phyloP scores from a whole-genome alignment of 2,329 filamentous ascomycete genomes.

The Penicillium expansum region DNA sequence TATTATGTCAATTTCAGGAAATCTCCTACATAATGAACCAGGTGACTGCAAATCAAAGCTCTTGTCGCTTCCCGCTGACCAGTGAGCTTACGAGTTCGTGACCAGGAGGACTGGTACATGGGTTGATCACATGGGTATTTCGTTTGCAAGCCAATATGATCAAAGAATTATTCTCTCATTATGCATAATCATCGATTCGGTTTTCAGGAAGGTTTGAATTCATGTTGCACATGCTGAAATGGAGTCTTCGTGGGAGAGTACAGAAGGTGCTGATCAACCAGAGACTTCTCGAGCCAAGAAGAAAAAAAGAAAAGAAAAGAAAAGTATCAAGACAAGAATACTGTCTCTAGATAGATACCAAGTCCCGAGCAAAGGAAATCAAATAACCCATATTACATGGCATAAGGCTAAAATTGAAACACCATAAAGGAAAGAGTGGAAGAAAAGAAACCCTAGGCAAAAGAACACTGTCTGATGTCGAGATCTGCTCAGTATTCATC shows the following conservation, averaged over 20 bases:
- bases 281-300: background rate
- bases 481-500: conserved; percentile 8
- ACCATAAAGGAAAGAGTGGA: background rate
- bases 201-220: background rate
- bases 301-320: background rate
- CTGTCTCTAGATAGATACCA: background rate
- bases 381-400: background rate
- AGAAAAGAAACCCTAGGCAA: background rate
- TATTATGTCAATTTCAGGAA: background rate
- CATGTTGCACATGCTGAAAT: background rate
- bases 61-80: background rate
- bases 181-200: background rate
- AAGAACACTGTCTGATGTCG: background rate
- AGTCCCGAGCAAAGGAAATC: background rate
- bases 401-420: background rate
- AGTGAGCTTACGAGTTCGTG: background rate
- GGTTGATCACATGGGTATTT: background rate
- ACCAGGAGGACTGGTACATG: background rate
- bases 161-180: background rate
- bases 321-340: background rate
- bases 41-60: background rate
- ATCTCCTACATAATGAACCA: background rate
- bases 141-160: background rate
- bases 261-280: background rate
- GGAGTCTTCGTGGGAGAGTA: background rate